These are phyloP conservation scores for Suhomyces wounanorum DNA, from an alignment of 1,139 yeast species.

Conservation along the genomic window DNA sequence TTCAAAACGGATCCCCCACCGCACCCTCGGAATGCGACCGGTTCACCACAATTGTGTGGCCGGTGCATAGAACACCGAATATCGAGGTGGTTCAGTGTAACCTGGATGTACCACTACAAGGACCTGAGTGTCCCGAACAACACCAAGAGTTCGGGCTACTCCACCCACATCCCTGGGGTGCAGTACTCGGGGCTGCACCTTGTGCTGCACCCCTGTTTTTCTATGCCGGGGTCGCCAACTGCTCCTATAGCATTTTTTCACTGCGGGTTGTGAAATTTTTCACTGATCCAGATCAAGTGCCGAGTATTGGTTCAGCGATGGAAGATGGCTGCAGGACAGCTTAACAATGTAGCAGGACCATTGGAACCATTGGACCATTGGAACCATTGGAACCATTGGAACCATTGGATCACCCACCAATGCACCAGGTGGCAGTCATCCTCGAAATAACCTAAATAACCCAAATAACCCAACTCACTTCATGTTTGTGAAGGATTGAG, in stretches of 20 bases:
- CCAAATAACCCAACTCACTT: not conserved
- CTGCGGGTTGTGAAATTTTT: constrained; percentile 1
- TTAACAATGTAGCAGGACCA: not conserved
- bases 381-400: too few species aligned
- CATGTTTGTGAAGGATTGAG: too few species aligned
- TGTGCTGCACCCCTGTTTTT: not conserved
- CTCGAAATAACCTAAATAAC: not conserved
- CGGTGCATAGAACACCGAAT: not conserved
- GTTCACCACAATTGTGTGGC: not conserved
- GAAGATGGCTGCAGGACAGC: not conserved
- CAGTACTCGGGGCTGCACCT: not conserved
- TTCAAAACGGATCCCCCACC: not conserved
- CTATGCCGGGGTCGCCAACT: not conserved
- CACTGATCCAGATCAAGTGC: constrained; percentile 1
- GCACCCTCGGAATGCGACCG: constrained; percentile 7
- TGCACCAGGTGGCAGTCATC: too few species aligned
- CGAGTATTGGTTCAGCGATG: not conserved
- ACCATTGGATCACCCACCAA: too few species aligned
- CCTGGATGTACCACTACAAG: not conserved
- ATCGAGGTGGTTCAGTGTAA: not conserved
- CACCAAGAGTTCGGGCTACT: not conserved
- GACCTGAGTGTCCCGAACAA: not conserved
- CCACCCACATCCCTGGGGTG: not conserved
- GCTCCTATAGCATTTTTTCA: not conserved
- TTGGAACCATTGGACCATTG: not conserved